These are phyloP conservation scores for Eucalyptus marginata DNA, from an alignment of 345 rosid species.

Conservation along the genomic window DNA sequence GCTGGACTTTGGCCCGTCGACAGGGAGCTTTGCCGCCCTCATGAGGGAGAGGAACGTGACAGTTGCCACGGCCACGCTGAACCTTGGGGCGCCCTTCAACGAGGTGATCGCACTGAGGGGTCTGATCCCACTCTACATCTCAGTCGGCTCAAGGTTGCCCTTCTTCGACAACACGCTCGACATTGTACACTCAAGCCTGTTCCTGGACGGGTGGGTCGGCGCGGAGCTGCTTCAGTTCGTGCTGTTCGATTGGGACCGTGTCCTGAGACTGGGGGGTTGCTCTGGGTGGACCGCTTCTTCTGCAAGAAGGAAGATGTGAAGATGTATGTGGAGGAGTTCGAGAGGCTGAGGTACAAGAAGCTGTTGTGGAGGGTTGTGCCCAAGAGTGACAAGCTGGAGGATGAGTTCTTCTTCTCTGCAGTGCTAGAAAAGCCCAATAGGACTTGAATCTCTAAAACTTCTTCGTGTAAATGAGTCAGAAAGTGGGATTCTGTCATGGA, in stretches of 20 bases:
- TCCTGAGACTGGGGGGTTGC: constrained; percentile 34
- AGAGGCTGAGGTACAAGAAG: constrained; percentile 26
- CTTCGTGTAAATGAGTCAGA: background rate
- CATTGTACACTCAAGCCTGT: constrained; percentile 29
- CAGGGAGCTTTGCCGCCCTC: constrained; percentile 43
- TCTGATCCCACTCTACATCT: constrained; percentile 30
- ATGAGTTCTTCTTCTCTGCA: constrained; percentile 44
- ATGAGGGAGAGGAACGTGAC: constrained; percentile 40
- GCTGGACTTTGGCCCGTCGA: constrained; percentile 41
- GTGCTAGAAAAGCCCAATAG: constrained; percentile 36
- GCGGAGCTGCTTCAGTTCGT: constrained; percentile 30
- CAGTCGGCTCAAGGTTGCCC: constrained; percentile 39
- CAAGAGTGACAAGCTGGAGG: constrained; percentile 28
- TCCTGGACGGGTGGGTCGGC: constrained; percentile 45
- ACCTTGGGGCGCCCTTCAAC: constrained; percentile 41
- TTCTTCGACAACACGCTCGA: constrained; percentile 51
- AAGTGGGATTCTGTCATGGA: background rate
- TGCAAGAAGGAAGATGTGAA: constrained; percentile 25
- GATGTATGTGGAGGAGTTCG: constrained; percentile 28
- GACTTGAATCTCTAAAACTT: background rate
- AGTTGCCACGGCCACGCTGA: constrained; percentile 24
- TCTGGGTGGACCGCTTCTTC: constrained; percentile 50
- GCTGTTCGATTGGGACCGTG: constrained; percentile 37
- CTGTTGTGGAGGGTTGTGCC: constrained; percentile 31
- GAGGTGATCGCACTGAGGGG: constrained; percentile 46